Base-by-base conservation (phyloP, 31 red algal genomes). In the Asparagopsis taxiformis region DNA sequence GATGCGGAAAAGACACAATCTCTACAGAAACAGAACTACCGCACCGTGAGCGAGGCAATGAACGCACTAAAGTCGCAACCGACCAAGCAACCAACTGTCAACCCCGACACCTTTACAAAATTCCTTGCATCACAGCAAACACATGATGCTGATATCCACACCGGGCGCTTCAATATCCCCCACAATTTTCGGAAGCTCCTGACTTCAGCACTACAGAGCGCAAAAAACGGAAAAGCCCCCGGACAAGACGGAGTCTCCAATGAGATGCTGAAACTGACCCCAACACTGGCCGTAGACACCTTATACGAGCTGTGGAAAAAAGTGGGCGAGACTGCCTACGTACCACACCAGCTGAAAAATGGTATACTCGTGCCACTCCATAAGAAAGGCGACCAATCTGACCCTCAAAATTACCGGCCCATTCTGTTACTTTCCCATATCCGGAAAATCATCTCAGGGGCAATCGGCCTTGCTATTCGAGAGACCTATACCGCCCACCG, bases 361-460 rank as follows among this genome's bases (percentile, higher is more conserved):
- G 2, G 41, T 1, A 33, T 22, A 2, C 1, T 70, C 43, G 11
- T 5, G 24, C 66, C 5, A 2, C 1, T 70, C 17, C 25, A 6
- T 5, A 70, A 52, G 13, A 11, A 8, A 6, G 46, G 66, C 7
- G 46, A 70, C 22, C 22, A 31, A 1, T 7, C 23, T 5, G 44
- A 28, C 16, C 43, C 66, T 1, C 29, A 3, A 9, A 51, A 41
- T 2, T 53, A 70, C 22, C 66, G 66, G 3, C 44, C 66, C 1
- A 31, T 70, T n/a, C 41, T 32, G 1, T 22, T 70, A 2, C 35
- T 70, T 31, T 51, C 39, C 22, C n/a, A 10, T 16, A 2, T 55
- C 5, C 66, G 66, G 16, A 70, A 70, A 8, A 34, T 70, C 15
- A 51, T 70, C 16, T 11, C 38, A 7, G 3, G 28, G 2, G 46